These are phyloP conservation scores for Stachybotrys chlorohalonatus DNA, from an alignment of 2,329 filamentous ascomycete genomes.

Conservation along the genomic window DNA sequence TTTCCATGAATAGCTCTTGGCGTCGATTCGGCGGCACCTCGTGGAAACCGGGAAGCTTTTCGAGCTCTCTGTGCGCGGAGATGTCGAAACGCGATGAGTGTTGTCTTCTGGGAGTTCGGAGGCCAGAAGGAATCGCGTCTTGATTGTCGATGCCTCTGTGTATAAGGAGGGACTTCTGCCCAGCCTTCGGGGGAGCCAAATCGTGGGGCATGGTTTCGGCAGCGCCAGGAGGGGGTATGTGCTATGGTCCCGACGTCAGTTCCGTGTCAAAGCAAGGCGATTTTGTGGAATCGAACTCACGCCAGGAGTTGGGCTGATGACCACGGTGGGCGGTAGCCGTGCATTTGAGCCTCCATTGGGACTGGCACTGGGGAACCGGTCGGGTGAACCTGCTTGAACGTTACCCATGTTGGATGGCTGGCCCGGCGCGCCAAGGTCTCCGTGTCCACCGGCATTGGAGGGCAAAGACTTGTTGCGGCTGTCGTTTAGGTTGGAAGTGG, in stretches of 20 bases:
- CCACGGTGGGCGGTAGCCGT: slow-evolving; percentile 69
- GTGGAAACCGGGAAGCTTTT: slow-evolving; percentile 96
- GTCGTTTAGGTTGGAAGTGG: slow-evolving; percentile 79
- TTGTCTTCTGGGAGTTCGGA: slow-evolving; percentile 91
- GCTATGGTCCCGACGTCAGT: slow-evolving; percentile 31
- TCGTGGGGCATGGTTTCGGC: slow-evolving; percentile 98
- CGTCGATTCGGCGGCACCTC: slow-evolving; percentile 91
- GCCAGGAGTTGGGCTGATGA: slow-evolving; percentile 90
- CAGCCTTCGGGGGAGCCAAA: slow-evolving; percentile 85
- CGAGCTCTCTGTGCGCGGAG: slow-evolving; percentile 89
- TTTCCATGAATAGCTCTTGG: slow-evolving; percentile 98
- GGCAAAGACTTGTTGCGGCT: slow-evolving; percentile 73
- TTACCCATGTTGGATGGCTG: slow-evolving; percentile 30
- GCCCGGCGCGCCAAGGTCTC: slow-evolving; percentile 31
- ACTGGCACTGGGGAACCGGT: slow-evolving; percentile 31
- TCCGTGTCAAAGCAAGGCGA: slow-evolving; percentile 6
- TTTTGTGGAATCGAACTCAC: slow-evolving; percentile 42
- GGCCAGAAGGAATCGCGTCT: slow-evolving; percentile 81
- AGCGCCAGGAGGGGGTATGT: slow-evolving; percentile 84
- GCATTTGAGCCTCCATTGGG: slow-evolving; percentile 24
- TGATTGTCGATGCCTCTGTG: slow-evolving; percentile 84
- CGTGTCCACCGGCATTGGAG: slow-evolving; percentile 38
- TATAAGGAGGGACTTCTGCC: slow-evolving; percentile 78
- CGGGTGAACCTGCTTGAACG: slow-evolving; percentile 25
- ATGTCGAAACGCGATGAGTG: slow-evolving; percentile 98